phyloP scores from a whole-genome alignment of 495 filamentous ascomycete genomes.

The Lepidopterella palustris region DNA sequence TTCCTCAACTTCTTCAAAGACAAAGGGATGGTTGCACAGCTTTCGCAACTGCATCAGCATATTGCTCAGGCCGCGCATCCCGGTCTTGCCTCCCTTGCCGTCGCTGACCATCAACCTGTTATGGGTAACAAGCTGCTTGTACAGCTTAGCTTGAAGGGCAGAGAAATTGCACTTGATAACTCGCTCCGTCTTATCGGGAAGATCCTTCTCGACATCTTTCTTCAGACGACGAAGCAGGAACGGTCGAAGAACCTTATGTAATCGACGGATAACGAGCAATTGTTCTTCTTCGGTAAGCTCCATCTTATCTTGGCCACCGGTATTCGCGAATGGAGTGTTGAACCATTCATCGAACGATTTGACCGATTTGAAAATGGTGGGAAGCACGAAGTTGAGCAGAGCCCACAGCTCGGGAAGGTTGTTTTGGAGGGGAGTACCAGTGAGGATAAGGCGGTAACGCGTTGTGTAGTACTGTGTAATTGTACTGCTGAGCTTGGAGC shows the following conservation, averaged over 20 bases:
- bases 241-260: constrained; percentile 94
- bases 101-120: constrained; percentile 92
- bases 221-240: constrained; percentile 98
- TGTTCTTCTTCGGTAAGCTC: constrained; percentile 99
- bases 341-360: constrained; percentile 99
- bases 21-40: constrained; percentile 98
- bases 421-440: constrained; percentile 95
- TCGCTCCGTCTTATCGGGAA: constrained; percentile 97
- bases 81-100: constrained; percentile 91
- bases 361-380: constrained; percentile 98
- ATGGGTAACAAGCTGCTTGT: constrained; percentile 92
- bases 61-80: constrained; percentile 92
- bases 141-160: constrained; percentile 82
- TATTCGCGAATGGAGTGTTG: constrained; percentile 98
- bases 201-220: constrained; percentile 97
- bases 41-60: constrained; percentile 99
- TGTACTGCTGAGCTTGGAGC: constrained; percentile 91
- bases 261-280: constrained; percentile 92
- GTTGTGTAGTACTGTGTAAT: constrained; percentile 92
- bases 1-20: constrained; percentile 95
- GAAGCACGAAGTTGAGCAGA: constrained; percentile 94
- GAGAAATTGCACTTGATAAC: constrained; percentile 99
- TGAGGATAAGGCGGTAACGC: constrained; percentile 91
- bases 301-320: constrained; percentile 96
- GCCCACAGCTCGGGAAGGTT: constrained; percentile 96